Conservation (phyloP, 2,329 filamentous ascomycete species). For the Penicillium sp. region DNA sequence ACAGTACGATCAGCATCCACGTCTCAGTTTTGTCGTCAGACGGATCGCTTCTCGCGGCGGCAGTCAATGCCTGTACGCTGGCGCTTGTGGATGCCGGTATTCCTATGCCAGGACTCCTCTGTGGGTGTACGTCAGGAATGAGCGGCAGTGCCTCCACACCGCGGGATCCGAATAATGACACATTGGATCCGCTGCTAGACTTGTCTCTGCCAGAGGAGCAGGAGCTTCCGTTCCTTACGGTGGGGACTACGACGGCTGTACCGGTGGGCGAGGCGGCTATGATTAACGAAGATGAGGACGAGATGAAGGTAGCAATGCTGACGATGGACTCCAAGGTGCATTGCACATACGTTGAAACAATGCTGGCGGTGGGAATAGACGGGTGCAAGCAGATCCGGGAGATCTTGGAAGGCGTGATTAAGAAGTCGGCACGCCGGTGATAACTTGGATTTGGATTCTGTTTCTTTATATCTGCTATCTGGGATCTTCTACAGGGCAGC, state of each 20-base stretch:
- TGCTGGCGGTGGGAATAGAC: slow-evolving; percentile 85
- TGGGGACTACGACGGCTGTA: slow-evolving; percentile 54
- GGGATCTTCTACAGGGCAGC: slow-evolving; percentile 28
- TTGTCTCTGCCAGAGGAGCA: slow-evolving; percentile 45
- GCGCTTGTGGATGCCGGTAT: slow-evolving; percentile 91
- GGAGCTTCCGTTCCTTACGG: slow-evolving; percentile 79
- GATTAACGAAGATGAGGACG: slow-evolving; percentile 33
- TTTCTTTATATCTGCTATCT: too few relatives aligned
- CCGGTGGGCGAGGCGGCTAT: slow-evolving; percentile 50
- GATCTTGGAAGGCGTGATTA: slow-evolving; percentile 71
- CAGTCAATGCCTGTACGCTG: slow-evolving; percentile 82
- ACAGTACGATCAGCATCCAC: slow-evolving; percentile 71
- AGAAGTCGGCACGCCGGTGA: too few relatives aligned
- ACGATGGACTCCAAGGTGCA: slow-evolving; percentile 86
- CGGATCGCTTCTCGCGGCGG: slow-evolving; percentile 77
- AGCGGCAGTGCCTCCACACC: slow-evolving; percentile 41
- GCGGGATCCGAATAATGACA: slow-evolving; percentile 34
- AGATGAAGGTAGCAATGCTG: slow-evolving; percentile 61
- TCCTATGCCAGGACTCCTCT: slow-evolving; percentile 86
- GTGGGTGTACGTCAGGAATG: slow-evolving; percentile 75
- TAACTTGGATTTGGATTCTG: too few relatives aligned
- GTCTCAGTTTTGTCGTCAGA: slow-evolving; percentile 85
- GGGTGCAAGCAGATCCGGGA: slow-evolving; percentile 78
- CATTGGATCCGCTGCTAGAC: slow-evolving; percentile 39
- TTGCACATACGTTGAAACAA: slow-evolving; percentile 68